Evolutionary conservation across 1,284 basidiomycete genomes (phyloP), one percentile per base, ranked within the genome.

Genomic region (Pterula multifida): DNA sequence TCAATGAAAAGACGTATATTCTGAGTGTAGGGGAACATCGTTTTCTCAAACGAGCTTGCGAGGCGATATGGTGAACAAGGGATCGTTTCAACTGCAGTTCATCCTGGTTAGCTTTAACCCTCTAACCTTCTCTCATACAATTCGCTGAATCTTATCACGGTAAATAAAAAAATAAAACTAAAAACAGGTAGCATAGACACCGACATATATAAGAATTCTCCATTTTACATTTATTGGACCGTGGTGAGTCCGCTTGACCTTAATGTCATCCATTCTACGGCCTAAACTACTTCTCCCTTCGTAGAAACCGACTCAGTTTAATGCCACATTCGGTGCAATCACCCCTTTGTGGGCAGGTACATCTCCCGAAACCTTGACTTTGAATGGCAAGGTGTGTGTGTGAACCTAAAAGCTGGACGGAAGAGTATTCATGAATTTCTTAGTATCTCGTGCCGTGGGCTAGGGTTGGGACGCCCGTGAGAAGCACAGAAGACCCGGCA

Each of bases 271-370:
- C 0, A 39, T 54, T n/a, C 50, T 35, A 3, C 45, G 39, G n/a
- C 17, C 35, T 25, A 21, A 45, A 3, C 6, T 26, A 28, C 12
- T 24, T 39, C 3, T 49, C 26, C 22, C 45, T 26, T 19, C 11
- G 17, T 12, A 28, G 39, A 17, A 52, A 6, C 26, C 23, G 15
- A 52, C 11, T 50, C 39, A 19, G 17, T 45, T 26, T 28, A 23
- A 52, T 55, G 17, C 51, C 55, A 53, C 61, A 52, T 53, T 57
- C 35, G 68, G 68, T 1, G 67, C 67, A 0, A 55, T 66, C n/a
- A 71, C 66, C 1, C 64, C 65, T 49, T 55, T 71, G 3, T 70
- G 61, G 53, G 68, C 63, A 0, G 70, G 64, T 2, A 68, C 68
- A 1, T 53, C 63, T 2, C 60, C 63, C 0, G 60, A 65, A 23